These are phyloP conservation scores for Fusarium mexicanum DNA, from an alignment of 2,329 filamentous ascomycete species.

Conservation along the genomic window DNA sequence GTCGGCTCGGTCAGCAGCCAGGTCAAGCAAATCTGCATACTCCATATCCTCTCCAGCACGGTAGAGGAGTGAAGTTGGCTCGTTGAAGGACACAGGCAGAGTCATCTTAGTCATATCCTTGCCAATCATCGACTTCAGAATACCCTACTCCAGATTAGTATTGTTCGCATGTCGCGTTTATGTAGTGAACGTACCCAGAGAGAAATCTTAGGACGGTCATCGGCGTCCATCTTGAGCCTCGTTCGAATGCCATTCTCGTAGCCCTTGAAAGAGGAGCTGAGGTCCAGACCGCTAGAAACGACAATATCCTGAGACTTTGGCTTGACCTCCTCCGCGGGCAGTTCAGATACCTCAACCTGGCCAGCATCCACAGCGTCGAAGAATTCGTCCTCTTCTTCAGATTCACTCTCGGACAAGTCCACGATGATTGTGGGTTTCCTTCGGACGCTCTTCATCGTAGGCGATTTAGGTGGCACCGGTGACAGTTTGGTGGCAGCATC, in stretches of 20 bases:
- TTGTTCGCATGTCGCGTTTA: background rate
- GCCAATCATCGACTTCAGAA: slow-evolving; percentile 99
- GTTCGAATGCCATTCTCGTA: slow-evolving; percentile 90
- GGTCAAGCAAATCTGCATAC: slow-evolving; percentile 91
- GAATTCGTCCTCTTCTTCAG: slow-evolving; percentile 89
- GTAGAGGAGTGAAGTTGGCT: slow-evolving; percentile 94
- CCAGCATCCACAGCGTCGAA: slow-evolving; percentile 97
- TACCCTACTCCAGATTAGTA: slow-evolving; percentile 68
- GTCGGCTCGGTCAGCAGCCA: slow-evolving; percentile 84
- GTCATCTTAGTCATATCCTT: slow-evolving; percentile 99
- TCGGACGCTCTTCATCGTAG: slow-evolving; percentile 49
- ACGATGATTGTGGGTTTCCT: slow-evolving; percentile 74
- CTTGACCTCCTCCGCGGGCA: slow-evolving; percentile 62
- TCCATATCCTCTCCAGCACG: slow-evolving; percentile 98
- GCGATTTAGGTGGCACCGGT: slow-evolving; percentile 18
- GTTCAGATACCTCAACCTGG: slow-evolving; percentile 81
- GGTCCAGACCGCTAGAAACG: slow-evolving; percentile 63
- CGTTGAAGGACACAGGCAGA: slow-evolving; percentile 96
- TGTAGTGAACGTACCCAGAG: slow-evolving; percentile 78
- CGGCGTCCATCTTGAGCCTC: slow-evolving; percentile 86
- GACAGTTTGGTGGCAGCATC: slow-evolving; percentile 29
- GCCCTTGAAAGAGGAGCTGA: slow-evolving; percentile 82
- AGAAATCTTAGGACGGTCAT: slow-evolving; percentile 92
- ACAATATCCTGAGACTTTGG: slow-evolving; percentile 56
- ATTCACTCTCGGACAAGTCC: slow-evolving; percentile 81